phyloP scores from a whole-genome alignment of 768 basidiomycete species.

The Mycena amicta region DNA sequence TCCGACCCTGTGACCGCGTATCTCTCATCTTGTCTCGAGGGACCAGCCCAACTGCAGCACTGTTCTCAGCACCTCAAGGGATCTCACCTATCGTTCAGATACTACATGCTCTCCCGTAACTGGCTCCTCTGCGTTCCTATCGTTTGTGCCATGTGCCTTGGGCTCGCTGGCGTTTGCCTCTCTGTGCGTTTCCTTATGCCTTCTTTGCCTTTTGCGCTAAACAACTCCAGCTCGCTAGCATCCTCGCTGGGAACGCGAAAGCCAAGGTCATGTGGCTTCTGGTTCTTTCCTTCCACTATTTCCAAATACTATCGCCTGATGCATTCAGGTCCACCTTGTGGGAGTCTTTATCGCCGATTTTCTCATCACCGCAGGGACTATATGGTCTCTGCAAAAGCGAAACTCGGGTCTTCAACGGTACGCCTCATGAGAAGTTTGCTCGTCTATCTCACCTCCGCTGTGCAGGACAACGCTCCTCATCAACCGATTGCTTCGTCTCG shows the following conservation, averaged over 20 bases:
- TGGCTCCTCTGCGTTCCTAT: constrained; percentile 1
- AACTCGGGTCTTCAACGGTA: constrained; percentile 3
- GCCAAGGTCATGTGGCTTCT: constrained; percentile 8
- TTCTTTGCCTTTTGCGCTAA: neutral
- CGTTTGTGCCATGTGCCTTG: constrained; percentile 2
- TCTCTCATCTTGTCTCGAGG: too few species aligned
- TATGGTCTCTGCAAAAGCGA: constrained; percentile 1
- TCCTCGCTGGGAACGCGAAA: neutral
- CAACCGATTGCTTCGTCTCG: constrained; percentile 5
- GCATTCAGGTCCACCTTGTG: constrained; percentile 8
- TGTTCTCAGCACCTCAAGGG: neutral
- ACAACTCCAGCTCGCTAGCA: neutral
- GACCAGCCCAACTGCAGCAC: too few species aligned
- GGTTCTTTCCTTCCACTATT: neutral
- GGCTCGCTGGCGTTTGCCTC: constrained; percentile 9
- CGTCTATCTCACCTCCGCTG: neutral
- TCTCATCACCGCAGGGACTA: constrained; percentile 8
- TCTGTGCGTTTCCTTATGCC: neutral
- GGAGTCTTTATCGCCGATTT: constrained; percentile 12
- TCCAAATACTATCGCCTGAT: neutral
- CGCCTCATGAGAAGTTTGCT: neutral
- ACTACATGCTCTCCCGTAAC: constrained; percentile 9
- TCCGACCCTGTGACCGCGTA: too few species aligned
- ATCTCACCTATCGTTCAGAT: too few species aligned
- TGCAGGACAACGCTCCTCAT: constrained; percentile 8